A percentile compares a stretch with the other conserved stretches of the same genome.
Conservation (phyloP, 352 stramenopile species). For the Phytophthora chlamydospora region DNA sequence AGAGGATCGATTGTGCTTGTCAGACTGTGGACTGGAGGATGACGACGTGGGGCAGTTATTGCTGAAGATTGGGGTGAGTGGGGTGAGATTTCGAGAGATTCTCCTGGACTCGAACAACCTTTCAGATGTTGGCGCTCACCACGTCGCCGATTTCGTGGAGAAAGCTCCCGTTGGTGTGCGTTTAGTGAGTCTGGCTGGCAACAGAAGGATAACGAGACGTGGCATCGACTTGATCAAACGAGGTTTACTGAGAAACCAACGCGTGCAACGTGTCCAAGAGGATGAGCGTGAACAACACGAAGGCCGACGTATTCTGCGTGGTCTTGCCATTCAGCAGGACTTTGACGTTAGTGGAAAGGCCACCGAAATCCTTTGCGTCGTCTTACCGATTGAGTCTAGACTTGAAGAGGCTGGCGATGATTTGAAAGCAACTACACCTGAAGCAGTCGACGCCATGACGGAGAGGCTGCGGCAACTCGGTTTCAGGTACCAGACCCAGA, state of each 20-base stretch:
- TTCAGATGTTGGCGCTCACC: conserved; percentile 44
- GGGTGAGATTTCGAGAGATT: conserved; percentile 40
- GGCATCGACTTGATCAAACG: conserved; percentile 38
- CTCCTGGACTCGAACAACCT: conserved; percentile 45
- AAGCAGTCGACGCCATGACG: conserved; percentile 25
- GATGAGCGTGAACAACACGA: neutral
- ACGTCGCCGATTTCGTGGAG: conserved; percentile 51
- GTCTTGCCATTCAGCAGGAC: conserved; percentile 17
- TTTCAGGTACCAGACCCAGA: conserved; percentile 34
- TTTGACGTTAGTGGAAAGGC: conserved; percentile 26
- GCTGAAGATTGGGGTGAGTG: conserved; percentile 48
- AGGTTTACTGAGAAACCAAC: conserved; percentile 40
- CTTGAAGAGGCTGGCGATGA: neutral
- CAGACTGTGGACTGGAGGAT: conserved; percentile 42
- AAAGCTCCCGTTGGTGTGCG: conserved; percentile 31
- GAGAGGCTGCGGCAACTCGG: conserved; percentile 32
- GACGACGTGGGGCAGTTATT: conserved; percentile 48
- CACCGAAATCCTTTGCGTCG: conserved; percentile 23
- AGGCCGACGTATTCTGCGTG: conserved; percentile 11
- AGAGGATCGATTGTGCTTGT: conserved; percentile 29
- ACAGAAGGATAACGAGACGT: conserved; percentile 38
- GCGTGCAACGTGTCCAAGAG: conserved; percentile 33
- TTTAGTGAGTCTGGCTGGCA: conserved; percentile 39
- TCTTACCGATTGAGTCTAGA: conserved; percentile 9
- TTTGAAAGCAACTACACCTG: neutral